Evolutionary conservation across 192 early-diverging fungal genomes (phyloP).

Genomic region (Lunasporangiospora selenospora): DNA sequence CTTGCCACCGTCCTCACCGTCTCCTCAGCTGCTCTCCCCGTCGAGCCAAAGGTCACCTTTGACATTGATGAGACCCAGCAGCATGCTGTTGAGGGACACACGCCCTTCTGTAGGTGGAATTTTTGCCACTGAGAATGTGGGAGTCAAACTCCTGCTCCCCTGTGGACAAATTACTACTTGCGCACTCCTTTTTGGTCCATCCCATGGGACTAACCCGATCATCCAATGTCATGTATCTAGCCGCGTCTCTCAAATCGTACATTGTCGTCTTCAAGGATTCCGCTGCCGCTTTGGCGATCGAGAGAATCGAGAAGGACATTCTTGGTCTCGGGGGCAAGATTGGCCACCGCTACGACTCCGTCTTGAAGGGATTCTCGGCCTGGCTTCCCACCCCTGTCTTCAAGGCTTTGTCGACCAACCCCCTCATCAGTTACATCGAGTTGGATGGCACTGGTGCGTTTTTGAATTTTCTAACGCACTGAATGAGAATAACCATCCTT

Average conservation of each 20-base stretch:
- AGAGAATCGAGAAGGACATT: constrained; percentile 29
- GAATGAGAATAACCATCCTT: no score
- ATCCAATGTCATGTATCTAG: no score
- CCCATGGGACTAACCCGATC: no score
- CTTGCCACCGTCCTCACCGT: constrained; percentile 10
- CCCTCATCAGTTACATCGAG: constrained; percentile 44
- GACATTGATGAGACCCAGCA: constrained; percentile 7
- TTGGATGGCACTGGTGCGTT: constrained; percentile 40
- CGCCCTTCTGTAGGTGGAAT: no score
- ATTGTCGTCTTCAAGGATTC: constrained; percentile 44
- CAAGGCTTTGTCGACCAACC: constrained; percentile 33
- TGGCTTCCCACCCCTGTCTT: constrained; percentile 23
- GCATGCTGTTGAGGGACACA: constrained; percentile 8
- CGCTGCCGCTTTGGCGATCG: constrained; percentile 16
- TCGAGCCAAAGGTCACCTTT: constrained; percentile 18
- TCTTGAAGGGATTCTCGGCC: constrained; percentile 40
- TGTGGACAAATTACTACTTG: no score
- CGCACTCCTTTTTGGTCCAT: no score
- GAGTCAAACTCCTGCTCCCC: no score
- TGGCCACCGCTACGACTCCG: constrained; percentile 35
- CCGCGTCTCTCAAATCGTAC: constrained; percentile 24
- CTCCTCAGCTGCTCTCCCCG: constrained; percentile 26
- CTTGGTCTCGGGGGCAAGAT: constrained; percentile 34
- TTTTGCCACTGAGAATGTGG: no score
- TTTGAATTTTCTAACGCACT: no score